Evolutionary conservation across 306 rosid species (phyloP), one percentile per base, ranked within the genome.

Genomic region (Casuarina glauca): DNA sequence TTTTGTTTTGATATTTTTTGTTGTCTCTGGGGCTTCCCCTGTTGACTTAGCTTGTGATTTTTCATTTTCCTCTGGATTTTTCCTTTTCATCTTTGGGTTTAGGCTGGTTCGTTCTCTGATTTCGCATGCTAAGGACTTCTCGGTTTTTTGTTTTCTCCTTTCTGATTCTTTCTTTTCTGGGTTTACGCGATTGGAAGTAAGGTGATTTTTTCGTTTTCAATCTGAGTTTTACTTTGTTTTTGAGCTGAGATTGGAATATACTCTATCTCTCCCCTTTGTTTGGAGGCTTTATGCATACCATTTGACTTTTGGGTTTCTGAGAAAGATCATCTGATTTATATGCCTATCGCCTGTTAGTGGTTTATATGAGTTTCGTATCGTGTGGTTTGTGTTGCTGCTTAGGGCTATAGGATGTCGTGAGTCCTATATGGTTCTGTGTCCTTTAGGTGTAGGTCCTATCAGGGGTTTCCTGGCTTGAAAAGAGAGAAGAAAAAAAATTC

Each of bases 41-140:
- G 4, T 6, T 54, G 60, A n/a, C n/a, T 54, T 54, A 1, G 19
- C 20, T 5, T 19, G 32, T 54, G 19, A 16, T 54, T 4, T n/a
- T 19, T 54, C 19, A 19, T 11, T 1, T 16, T 48, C 26, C 38
- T 9, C 17, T 2, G 35, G 49, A 15, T 61, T 17, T 32, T 0
- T 32, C 0, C 6, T 4, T 60, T 6, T 48, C 9, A 4, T 13
- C 9, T 45, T 38, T 48, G 10, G 48, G 44, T 5, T 5, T 4
- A 5, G 20, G 12, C 64, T 17, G 10, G 42, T 35, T 51, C 55
- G 42, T 13, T 16, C 26, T 46, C 57, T 46, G 7, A 7, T 46
- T 74, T 58, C 70, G 70, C 57, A 44, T 74, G 35, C 36, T n/a
- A 26, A 26, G 45, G 70, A 26, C 32, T 35, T 74, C 19, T 5